These are phyloP conservation scores for Akanthomyces dipterigenus DNA, from an alignment of 2,329 filamentous ascomycete species.

Conservation along the genomic window DNA sequence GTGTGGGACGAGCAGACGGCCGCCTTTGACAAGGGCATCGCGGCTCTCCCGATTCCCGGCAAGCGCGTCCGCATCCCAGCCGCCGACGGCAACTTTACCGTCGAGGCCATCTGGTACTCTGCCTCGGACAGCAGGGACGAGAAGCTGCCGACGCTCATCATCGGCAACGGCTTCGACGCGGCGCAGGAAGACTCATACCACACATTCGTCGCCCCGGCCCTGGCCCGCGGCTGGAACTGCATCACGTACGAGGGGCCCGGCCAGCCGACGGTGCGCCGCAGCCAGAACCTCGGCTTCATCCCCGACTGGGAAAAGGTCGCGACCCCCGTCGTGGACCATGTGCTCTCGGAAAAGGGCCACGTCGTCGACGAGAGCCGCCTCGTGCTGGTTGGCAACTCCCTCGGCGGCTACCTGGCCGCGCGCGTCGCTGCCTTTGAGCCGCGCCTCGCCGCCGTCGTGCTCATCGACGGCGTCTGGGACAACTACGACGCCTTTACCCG, in stretches of 20 bases:
- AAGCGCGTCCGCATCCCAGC: too few relatives aligned
- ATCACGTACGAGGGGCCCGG: conserved; percentile 42
- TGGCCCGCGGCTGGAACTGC: conserved; percentile 34
- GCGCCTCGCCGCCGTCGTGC: conserved; percentile 32
- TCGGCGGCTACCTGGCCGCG: conserved; percentile 33
- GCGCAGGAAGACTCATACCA: conserved; percentile 36
- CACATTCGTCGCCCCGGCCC: conserved; percentile 22
- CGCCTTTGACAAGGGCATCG: too few relatives aligned
- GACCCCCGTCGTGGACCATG: conserved; percentile 33
- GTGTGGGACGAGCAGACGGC: neutral
- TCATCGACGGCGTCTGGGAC: conserved; percentile 33
- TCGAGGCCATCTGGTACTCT: too few relatives aligned
- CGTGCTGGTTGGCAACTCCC: conserved; percentile 33
- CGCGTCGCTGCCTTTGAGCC: conserved; percentile 38
- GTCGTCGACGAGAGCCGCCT: conserved; percentile 26
- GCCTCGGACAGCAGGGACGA: too few relatives aligned
- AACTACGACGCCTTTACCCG: conserved; percentile 13
- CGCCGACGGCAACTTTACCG: too few relatives aligned
- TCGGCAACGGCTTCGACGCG: conserved; percentile 36
- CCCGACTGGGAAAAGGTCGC: conserved; percentile 36
- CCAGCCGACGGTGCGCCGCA: conserved; percentile 33
- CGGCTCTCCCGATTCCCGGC: too few relatives aligned
- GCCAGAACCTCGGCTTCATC: conserved; percentile 36
- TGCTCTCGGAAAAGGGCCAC: conserved; percentile 12
- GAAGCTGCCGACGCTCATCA: conserved; percentile 22